phyloP scores from a whole-genome alignment of 1,284 basidiomycete species.

The Ceratobasidium sp. region DNA sequence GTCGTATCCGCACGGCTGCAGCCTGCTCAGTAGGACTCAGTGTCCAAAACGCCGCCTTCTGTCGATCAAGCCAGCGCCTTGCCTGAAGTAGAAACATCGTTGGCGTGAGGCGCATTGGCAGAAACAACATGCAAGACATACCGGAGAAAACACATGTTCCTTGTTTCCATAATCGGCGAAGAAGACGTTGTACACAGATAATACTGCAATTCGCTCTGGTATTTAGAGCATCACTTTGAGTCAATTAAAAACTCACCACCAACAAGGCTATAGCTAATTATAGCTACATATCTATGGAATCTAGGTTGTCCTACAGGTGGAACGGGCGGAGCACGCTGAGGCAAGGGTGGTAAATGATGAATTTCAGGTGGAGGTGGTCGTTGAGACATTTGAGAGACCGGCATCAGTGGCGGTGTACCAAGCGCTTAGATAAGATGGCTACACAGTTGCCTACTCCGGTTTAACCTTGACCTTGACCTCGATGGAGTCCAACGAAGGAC shows the following conservation, averaged over 20 bases:
- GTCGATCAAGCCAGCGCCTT: slow-evolving; percentile 44
- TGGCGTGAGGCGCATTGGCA: not conserved
- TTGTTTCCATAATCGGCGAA: slow-evolving; percentile 41
- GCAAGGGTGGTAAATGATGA: slow-evolving; percentile 23
- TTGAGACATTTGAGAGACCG: slow-evolving; percentile 18
- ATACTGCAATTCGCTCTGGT: slow-evolving; percentile 18
- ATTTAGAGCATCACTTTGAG: not conserved
- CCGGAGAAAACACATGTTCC: slow-evolving; percentile 46
- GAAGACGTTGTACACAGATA: slow-evolving; percentile 35
- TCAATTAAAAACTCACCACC: not conserved
- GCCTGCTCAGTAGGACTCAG: slow-evolving; percentile 39
- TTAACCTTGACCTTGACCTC: slow-evolving; percentile 14
- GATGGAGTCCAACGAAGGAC: slow-evolving; percentile 27
- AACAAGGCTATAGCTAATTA: slow-evolving; percentile 32
- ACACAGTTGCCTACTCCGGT: not conserved
- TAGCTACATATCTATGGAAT: slow-evolving; percentile 25
- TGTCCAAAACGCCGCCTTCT: slow-evolving; percentile 42
- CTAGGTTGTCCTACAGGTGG: not conserved
- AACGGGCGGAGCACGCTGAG: not conserved
- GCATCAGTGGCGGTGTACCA: slow-evolving; percentile 16
- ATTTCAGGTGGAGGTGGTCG: slow-evolving; percentile 26
- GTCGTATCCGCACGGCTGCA: slow-evolving; percentile 15
- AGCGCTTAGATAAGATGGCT: slow-evolving; percentile 17
- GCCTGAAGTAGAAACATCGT: slow-evolving; percentile 23
- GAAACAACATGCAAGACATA: not conserved